Evolutionary conservation across 331 rosid species (phyloP), one percentile per base, ranked within the genome.

Genomic region (Pyrus hybrid): DNA sequence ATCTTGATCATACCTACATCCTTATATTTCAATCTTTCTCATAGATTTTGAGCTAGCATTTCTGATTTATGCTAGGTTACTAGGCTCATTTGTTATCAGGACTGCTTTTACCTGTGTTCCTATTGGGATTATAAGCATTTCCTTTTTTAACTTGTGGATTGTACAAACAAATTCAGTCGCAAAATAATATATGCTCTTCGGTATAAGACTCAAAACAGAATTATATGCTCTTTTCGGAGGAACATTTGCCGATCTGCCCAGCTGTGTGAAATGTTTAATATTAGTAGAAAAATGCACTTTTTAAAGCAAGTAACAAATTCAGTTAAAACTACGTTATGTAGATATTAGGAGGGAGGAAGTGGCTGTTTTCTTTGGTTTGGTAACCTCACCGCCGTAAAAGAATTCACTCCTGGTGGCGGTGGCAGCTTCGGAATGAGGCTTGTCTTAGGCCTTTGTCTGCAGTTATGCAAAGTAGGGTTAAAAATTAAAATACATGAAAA

Each of bases 401-500:
- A 70, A 2, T 14, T 58, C 25, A n/a, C 21, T 22, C 2, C 47
- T 18, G 81, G 62, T 18, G 77, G 62, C 66, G 76, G 53, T n/a
- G 37, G 71, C 80, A 74, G n/a, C 43, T 54, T 79, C 85, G 2
- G 85, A 74, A 20, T 58, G 60, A 43, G 85, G 89, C 43, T 35
- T 0, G 28, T 70, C 47, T 70, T 53, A 7, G 3, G 7, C 33
- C 14, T 26, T 62, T 71, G 35, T 23, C n/a, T 65, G 25, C 14
- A 63, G 5, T 12, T 3, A 35, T 35, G 43, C 43, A 35, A 35
- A 35, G 43, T 35, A 35, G 12, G 13, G 4, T 25, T 25, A n/a
- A n/a, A n/a, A n/a, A n/a, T n/a, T n/a, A n/a, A 56, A 22, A 6
- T 18, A 26, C 35, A 68, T 68, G 57, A 43, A 16, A 25, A 2